Evolutionary conservation across 345 rosid species (phyloP).

Genomic region (Dipteronia dyeriana): DNA sequence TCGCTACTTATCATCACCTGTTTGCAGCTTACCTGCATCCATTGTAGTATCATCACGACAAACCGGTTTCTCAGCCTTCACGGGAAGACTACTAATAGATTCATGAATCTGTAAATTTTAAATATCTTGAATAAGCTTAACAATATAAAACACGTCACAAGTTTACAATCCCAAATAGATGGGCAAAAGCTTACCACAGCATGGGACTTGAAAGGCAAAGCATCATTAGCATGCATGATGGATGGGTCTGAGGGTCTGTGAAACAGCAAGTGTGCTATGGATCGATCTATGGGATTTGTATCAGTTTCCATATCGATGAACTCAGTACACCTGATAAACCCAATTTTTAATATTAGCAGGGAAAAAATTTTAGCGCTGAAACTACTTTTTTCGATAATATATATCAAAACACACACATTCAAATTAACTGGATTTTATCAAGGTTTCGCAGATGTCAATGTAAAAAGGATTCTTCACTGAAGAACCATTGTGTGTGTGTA

Average conservation of each 20-base stretch:
- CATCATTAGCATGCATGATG: conserved; percentile 35
- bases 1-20: conserved; percentile 26
- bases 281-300: conserved; percentile 92
- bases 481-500: too few relatives aligned
- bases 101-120: conserved; percentile 49
- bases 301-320: conserved; percentile 82
- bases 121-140: not conserved
- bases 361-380: not conserved
- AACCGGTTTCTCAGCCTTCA: conserved; percentile 38
- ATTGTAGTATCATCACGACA: conserved; percentile 29
- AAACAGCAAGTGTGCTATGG: conserved; percentile 86
- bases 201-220: conserved; percentile 43
- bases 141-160: not conserved
- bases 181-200: conserved; percentile 46
- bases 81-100: conserved; percentile 42
- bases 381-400: too few relatives aligned
- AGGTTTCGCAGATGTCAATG: too few relatives aligned
- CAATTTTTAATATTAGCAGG: not conserved
- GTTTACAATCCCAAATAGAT: not conserved
- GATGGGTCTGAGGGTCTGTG: conserved; percentile 81
- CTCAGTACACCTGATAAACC: conserved; percentile 52
- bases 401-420: too few relatives aligned
- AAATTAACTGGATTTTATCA: too few relatives aligned
- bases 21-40: conserved; percentile 27
- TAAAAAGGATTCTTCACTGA: too few relatives aligned